Base-by-base conservation (phyloP, 192 early-diverging fungal species). In the Coemansia sp. region DNA sequence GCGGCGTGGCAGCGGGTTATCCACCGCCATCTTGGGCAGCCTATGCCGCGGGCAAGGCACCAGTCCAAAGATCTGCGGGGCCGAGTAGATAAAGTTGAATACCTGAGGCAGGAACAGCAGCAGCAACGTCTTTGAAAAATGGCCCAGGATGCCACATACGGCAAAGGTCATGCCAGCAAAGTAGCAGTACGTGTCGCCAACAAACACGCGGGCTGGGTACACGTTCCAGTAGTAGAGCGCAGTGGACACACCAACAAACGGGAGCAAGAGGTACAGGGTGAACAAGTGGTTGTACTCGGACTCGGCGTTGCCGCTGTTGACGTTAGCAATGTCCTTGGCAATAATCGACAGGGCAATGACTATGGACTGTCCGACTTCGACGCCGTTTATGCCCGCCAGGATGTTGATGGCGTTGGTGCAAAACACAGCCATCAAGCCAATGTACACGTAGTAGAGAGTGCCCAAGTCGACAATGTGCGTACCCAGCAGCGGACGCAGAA, bases 81-180 rank as follows among this genome's bases (percentile, higher is more conserved):
- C 87, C 2, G 96, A 98, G 68, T 95, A 94, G 42, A 98, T 27
- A 82, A 99, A 99, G 75, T 99, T 99, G 75, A 99, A 95, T 11
- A 96, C 88, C 75, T 99, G 98, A 0, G 98, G 98, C 6, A 96
- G 73, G 76, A 98, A 97, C 67, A 99, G 92, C 47, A 99, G 71
- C 41, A 99, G 60, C 53, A 99, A 72, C 0, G 97, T 98, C 65
- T 98, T 98, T 49, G 90, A 93, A 66, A 97, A 95, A 49, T 97
- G 94, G 11, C 94, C 92, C 42, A 96, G 68, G 64, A 99, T 96
- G 0, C 95, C 96, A 12, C 96, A 94, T 2, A 99, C 98, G 0
- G 98, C 95, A 86, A 99, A 96, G 0, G 93, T 94, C 96, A 99
- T 99, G 4, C 98, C 98, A 3, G 96, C 94, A 90, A 98, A 98